Conservation (phyloP, 2,329 filamentous ascomycete genomes). For the Microsporum ferrugineum region DNA sequence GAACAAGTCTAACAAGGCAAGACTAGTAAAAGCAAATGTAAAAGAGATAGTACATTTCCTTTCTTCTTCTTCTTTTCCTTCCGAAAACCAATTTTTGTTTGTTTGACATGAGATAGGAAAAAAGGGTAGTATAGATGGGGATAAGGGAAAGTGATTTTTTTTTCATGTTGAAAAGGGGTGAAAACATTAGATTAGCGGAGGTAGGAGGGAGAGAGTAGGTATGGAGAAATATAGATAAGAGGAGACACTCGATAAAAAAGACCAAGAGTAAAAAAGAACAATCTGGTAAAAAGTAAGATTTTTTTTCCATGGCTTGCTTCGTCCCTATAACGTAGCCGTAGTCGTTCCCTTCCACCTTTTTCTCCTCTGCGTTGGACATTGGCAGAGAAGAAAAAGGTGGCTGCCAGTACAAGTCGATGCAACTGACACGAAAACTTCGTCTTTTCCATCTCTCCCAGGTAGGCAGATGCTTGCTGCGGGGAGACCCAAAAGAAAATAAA, state of each 20-base stretch:
- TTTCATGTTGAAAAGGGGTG: background rate
- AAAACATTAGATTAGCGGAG: background rate
- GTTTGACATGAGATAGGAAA: background rate
- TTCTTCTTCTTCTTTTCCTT: background rate
- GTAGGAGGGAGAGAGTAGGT: background rate
- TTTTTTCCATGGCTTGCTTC: background rate
- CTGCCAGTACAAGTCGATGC: background rate
- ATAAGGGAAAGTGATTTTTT: background rate
- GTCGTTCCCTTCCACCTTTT: background rate
- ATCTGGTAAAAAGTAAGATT: background rate
- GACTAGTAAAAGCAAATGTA: background rate
- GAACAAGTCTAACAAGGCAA: background rate
- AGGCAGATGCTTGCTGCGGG: background rate
- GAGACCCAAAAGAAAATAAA: background rate
- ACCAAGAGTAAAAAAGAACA: slow-evolving; percentile 1
- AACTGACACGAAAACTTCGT: background rate
- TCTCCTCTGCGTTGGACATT: background rate
- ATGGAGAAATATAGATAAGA: background rate
- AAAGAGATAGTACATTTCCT: slow-evolving; percentile 1
- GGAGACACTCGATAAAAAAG: background rate
- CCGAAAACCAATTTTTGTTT: background rate
- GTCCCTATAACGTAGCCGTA: background rate
- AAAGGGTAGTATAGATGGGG: background rate
- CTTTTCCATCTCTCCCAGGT: background rate
- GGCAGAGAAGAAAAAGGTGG: background rate